Evolutionary conservation across 495 filamentous ascomycete genomes (phyloP), one percentile per base, ranked within the genome.

Genomic region (Neurospora sp.): DNA sequence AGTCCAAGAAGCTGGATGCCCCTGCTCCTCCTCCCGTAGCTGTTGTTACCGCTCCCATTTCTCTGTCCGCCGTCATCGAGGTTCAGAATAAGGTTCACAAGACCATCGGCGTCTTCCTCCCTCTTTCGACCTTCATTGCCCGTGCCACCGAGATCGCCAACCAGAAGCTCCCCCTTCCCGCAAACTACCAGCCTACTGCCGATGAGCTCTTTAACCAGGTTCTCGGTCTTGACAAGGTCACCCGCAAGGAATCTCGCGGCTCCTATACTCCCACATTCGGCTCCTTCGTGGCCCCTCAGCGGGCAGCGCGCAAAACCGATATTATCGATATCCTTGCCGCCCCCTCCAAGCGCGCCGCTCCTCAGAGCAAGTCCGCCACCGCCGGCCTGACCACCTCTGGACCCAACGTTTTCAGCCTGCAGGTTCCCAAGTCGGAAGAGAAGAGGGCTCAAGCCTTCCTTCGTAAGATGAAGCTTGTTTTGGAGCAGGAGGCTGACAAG

Each of bases 141-240:
- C 89, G 94, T 41, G 96, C 96, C 39, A 87, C 91, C 5, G 90
- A 94, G 71, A 77, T 96, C 44, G 96, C 96, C 18, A 98, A 98
- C 81, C 90, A 94, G 59, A 87, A 91, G 40, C 87, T 98, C 4
- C 96, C 96, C 8, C 84, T 87, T 16, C 86, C 90, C 4, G 81
- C 87, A 69, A 83, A 78, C 72, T 82, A 85, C 39, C 86, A 88
- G 74, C 90, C 90, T 31, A 89, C 91, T 2, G 83, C 90, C 7
- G 89, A 96, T 76, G 93, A 97, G 75, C 86, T 99, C 8, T 98
- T 98, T 81, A 88, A 97, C 77, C 88, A 94, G 77, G 83, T 99
- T 18, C 87, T 99, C 12, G 95, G 95, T 31, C 81, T 93, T 3
- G 86, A 91, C 71, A 83, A 81, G 74, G 71, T 77, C 16, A 72